phyloP scores from a whole-genome alignment of 2,329 filamentous ascomycete species.

The Trichoderma koningiopsis region DNA sequence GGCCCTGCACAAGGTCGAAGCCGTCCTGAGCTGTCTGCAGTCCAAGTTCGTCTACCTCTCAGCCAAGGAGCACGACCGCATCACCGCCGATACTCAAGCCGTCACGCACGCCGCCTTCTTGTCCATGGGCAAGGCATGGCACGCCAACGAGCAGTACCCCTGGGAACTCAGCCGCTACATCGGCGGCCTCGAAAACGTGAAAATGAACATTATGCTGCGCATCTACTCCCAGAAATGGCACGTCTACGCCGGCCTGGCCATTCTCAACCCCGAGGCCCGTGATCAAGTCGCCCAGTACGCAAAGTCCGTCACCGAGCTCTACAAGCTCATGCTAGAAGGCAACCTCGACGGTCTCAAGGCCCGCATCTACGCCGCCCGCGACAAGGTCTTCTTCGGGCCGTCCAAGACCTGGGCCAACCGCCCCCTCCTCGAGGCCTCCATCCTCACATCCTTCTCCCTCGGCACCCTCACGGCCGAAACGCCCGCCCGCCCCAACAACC shows the following conservation, averaged over 20 bases:
- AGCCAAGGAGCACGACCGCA: constrained; percentile 87
- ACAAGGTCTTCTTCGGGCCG: constrained; percentile 76
- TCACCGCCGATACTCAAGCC: constrained; percentile 96
- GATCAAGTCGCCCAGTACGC: constrained; percentile 95
- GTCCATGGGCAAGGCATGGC: constrained; percentile 97
- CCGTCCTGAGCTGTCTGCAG: constrained; percentile 77
- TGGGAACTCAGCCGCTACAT: constrained; percentile 97
- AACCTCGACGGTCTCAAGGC: constrained; percentile 71
- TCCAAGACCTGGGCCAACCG: constrained; percentile 58
- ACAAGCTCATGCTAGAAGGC: constrained; percentile 94
- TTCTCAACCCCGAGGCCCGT: constrained; percentile 90
- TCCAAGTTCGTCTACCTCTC: constrained; percentile 88
- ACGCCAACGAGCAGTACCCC: constrained; percentile 90
- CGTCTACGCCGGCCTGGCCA: constrained; percentile 95
- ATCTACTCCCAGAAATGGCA: constrained; percentile 99
- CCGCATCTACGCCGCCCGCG: constrained; percentile 65
- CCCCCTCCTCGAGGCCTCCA: constrained; percentile 75
- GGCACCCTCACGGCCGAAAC: constrained; percentile 63
- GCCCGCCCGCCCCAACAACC: constrained; percentile 77
- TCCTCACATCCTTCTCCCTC: constrained; percentile 87
- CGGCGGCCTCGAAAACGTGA: constrained; percentile 97
- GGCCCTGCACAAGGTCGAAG: constrained; percentile 76
- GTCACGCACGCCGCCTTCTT: constrained; percentile 97
- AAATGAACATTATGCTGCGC: constrained; percentile 95
- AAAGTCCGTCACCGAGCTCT: constrained; percentile 86